These are phyloP conservation scores for Fusarium clavum DNA, from an alignment of 2,329 filamentous ascomycete species.

Conservation along the genomic window DNA sequence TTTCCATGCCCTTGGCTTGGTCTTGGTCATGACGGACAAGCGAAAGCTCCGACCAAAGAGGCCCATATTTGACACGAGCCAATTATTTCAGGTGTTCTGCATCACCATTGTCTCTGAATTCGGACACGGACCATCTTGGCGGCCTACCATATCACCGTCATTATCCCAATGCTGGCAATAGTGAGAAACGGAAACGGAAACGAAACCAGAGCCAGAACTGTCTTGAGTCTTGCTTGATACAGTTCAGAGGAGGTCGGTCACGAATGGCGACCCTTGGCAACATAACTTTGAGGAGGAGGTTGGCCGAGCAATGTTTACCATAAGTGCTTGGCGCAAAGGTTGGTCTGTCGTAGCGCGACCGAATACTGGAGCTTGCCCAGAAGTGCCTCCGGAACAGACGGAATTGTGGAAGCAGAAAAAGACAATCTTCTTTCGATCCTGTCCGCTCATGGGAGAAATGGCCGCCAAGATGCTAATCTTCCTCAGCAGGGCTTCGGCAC, in stretches of 20 bases:
- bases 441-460: conserved; percentile 14
- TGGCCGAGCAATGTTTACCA: conserved; percentile 24
- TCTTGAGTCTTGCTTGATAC: conserved; percentile 3
- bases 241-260: background rate
- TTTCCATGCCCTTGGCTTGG: conserved; percentile 5
- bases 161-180: conserved; percentile 16
- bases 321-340: conserved; percentile 26
- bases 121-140: conserved; percentile 37
- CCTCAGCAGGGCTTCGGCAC: conserved; percentile 19
- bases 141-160: conserved; percentile 30
- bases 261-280: conserved; percentile 1
- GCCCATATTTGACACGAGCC: conserved; percentile 32
- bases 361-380: conserved; percentile 17
- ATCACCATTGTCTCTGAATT: conserved; percentile 41
- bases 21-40: conserved; percentile 13
- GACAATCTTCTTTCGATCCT: conserved; percentile 14
- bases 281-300: conserved; percentile 4
- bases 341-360: conserved; percentile 24
- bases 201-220: background rate
- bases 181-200: background rate
- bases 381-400: conserved; percentile 34
- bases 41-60: conserved; percentile 27
- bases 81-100: conserved; percentile 34
- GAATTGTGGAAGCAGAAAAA: conserved; percentile 25
- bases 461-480: conserved; percentile 37